phyloP scores from a whole-genome alignment of 306 rosid genomes.

The Ammopiptanthus mongolicus region DNA sequence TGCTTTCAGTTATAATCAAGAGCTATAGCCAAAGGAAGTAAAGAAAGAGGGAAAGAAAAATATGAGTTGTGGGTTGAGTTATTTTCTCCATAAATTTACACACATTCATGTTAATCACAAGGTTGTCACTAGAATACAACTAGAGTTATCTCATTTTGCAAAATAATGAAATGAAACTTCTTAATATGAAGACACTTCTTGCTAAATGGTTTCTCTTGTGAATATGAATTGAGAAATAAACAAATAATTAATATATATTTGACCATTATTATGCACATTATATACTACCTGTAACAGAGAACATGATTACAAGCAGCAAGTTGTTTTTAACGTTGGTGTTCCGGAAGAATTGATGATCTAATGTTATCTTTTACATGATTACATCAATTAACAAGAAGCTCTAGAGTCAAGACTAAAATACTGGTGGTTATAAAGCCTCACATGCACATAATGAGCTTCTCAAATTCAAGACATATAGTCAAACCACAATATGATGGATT shows the following conservation, averaged over 20 bases:
- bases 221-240: too few relatives aligned
- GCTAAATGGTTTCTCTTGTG: background rate
- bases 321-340: background rate
- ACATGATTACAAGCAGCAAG: background rate
- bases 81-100: background rate
- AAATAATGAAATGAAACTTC: background rate
- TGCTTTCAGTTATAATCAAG: too few relatives aligned
- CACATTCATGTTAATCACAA: too few relatives aligned
- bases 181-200: background rate
- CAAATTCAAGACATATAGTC: background rate
- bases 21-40: background rate
- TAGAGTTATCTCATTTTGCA: background rate
- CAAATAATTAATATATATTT: too few relatives aligned
- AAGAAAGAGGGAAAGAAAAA: background rate
- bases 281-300: too few relatives aligned
- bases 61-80: background rate
- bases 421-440: background rate
- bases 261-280: too few relatives aligned
- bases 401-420: background rate
- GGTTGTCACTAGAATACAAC: too few relatives aligned
- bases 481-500: background rate
- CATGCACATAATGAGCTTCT: background rate
- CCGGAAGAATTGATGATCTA: background rate
- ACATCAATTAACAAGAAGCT: background rate
- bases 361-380: background rate